Evolutionary conservation across 768 basidiomycete genomes (phyloP).

Genomic region (Brasilioporus rufonigricans): DNA sequence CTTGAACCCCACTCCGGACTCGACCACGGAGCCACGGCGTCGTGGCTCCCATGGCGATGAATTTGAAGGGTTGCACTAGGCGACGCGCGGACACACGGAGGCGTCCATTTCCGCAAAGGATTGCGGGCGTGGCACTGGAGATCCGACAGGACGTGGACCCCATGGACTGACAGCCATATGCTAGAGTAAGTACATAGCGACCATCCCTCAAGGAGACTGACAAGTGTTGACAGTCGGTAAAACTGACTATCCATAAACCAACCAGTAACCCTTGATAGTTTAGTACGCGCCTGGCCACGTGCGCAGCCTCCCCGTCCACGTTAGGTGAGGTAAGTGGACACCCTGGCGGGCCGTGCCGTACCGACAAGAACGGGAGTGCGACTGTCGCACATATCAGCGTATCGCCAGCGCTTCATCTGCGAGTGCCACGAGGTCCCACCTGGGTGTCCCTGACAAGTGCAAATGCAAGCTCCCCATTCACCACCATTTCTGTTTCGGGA

Average conservation of each 20-base stretch:
- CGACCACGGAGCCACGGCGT: constrained; percentile 16
- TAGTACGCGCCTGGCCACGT: constrained; percentile 2
- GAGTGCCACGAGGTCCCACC: constrained; percentile 19
- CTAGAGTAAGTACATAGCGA: constrained; percentile 1
- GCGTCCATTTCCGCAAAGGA: background rate
- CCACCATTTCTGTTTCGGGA: constrained; percentile 9
- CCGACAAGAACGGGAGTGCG: constrained; percentile 19
- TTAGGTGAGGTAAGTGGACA: constrained; percentile 5
- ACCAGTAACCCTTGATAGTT: background rate
- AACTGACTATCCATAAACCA: background rate
- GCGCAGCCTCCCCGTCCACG: constrained; percentile 2
- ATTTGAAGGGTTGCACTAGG: constrained; percentile 15
- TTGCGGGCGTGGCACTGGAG: constrained; percentile 1
- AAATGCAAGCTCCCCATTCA: constrained; percentile 3
- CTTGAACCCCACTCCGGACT: background rate
- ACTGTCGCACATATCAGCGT: constrained; percentile 17
- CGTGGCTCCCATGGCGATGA: constrained; percentile 23
- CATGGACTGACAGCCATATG: constrained; percentile 9
- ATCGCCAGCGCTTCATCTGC: constrained; percentile 12
- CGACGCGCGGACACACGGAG: constrained; percentile 8
- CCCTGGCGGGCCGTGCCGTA: constrained; percentile 1
- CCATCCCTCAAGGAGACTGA: constrained; percentile 2
- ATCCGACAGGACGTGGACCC: background rate
- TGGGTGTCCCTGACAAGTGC: constrained; percentile 13
- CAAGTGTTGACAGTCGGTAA: background rate